Evolutionary conservation across 495 filamentous ascomycete species (phyloP), one percentile per base, ranked within the genome.

Genomic region (Apiosordaria backusii): DNA sequence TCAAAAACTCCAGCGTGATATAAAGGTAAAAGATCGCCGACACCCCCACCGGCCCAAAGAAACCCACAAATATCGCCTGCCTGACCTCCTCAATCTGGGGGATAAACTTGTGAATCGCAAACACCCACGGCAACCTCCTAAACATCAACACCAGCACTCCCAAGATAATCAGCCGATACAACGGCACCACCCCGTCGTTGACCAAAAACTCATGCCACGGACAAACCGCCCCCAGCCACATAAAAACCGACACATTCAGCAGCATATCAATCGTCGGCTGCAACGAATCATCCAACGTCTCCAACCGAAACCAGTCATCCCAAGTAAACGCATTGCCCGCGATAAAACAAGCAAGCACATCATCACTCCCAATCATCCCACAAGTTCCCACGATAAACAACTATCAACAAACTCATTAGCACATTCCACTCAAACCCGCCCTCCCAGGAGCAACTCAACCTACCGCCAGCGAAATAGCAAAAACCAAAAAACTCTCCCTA

Each of bases 1-100:
- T 70, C 16, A 91, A 68, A 67, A 91, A 96, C 52, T 94, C 89
- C 1, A 89, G 78, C 40, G 84, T 87, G 69, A 96, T 80, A 68
- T 92, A 93, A 22, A 97, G 83, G 73, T 97, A 97, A 76, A 96
- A 97, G 54, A 97, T 84, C 4, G 93, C 92, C 55, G 89, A 92
- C 5, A 97, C 92, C n/a, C 94, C 93, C 66, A 98, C 94, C 13
- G 93, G 94, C 0, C 93, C 94, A 70, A 97, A 97, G 81, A 96
- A 96, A 4, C 93, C 94, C 29, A 93, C 90, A 68, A 96, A 96
- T 1, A 88, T 78, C 3, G 92, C 91, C 67, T 96, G 91, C 10
- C 81, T 80, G 7, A 85, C 69, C 52, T 89, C 84, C 66, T 93
- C 88, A 60, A 96, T 92, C 74, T 96, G 92, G 57, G 86, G 88